Evolutionary conservation across 768 basidiomycete species (phyloP), one percentile per base, ranked within the genome.

Genomic region (Leccinum rimulosum): DNA sequence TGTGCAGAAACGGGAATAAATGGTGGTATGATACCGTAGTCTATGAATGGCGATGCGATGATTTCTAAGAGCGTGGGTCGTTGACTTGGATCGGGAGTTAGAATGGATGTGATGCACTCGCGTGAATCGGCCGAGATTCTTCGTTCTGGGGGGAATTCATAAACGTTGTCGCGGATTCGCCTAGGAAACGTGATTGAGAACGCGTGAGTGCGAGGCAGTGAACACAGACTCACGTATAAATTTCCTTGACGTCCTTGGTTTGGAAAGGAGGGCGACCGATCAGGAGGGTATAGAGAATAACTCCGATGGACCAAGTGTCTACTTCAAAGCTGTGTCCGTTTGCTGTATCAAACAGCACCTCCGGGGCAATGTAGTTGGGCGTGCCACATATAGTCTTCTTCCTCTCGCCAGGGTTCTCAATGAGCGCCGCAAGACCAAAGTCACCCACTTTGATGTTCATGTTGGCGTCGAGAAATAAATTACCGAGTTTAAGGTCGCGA

Each of bases 351-450:
- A 96, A 97, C 64, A 99, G 77, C 25, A 98, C 95, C 70, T 98
- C 96, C 0, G 97, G 97, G 0, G 97, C 96, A 62, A 99, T 98
- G 71, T 99, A 98, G 71, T 99, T 98, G 2, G 96, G 97, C 0
- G 96, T 99, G 1, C 96, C 96, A 64, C 97, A 98, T 50, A 98
- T 97, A 0, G 96, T 99, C 85, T 98, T 98, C 82, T 98, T 97
- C 69, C 96, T 79, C 74, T 98, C 96, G 0, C 96, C 96, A 11
- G 91, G 92, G 70, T 86, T 95, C 77, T 98, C 95, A 51, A 98
- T 96, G 51, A 99, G 82, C 2, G 96, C 97, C 0, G 97, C 96
- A 22, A 99, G 80, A 10, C 96, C 96, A 75, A 99, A 97, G 76
- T 99, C 96, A 22, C 94, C 96, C 19, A 98, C 94, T 70, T 97